Percentiles rank a stretch among this genome's conserved stretches.
Conservation (phyloP, 208 protist species). For the Jaenimonas drosophilae region DNA sequence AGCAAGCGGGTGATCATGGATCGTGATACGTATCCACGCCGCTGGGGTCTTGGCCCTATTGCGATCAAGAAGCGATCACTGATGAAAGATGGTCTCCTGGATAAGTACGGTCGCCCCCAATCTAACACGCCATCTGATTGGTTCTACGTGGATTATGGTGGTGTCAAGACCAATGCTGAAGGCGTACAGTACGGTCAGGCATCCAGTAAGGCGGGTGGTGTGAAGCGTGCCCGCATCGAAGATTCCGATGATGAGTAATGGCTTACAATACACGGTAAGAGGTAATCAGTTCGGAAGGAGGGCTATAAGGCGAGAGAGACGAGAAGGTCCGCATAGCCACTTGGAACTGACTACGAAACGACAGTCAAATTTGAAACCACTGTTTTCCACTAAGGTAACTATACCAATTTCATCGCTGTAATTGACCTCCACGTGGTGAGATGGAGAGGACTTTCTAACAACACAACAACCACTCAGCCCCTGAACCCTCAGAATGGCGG, state of each 20-base stretch:
- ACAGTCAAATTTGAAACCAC: too few relatives aligned
- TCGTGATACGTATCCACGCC: conserved; percentile 97
- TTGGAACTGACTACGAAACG: too few relatives aligned
- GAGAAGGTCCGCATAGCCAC: too few relatives aligned
- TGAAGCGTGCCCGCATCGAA: conserved; percentile 39
- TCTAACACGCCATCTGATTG: conserved; percentile 96
- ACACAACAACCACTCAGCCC: too few relatives aligned
- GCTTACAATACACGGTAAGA: too few relatives aligned
- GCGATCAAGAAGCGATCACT: conserved; percentile 96
- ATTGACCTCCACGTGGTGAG: too few relatives aligned
- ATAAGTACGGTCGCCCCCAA: conserved; percentile 98
- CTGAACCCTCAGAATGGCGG: too few relatives aligned
- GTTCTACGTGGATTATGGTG: conserved; percentile 93
- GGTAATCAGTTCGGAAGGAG: too few relatives aligned
- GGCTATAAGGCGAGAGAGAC: too few relatives aligned
- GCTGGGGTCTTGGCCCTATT: conserved; percentile 97
- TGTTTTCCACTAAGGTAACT: too few relatives aligned
- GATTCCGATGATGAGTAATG: conserved; percentile 57
- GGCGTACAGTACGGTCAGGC: conserved; percentile 68
- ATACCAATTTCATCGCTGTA: too few relatives aligned
- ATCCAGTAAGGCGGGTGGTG: conserved; percentile 20
- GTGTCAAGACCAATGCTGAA: conserved; percentile 79
- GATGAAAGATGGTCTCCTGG: conserved; percentile 95
- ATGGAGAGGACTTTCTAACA: too few relatives aligned
- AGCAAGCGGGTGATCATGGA: conserved; percentile 99